Evolutionary conservation across 768 basidiomycete genomes (phyloP).

Genomic region (Rhodotorula sphaerocarpa): DNA sequence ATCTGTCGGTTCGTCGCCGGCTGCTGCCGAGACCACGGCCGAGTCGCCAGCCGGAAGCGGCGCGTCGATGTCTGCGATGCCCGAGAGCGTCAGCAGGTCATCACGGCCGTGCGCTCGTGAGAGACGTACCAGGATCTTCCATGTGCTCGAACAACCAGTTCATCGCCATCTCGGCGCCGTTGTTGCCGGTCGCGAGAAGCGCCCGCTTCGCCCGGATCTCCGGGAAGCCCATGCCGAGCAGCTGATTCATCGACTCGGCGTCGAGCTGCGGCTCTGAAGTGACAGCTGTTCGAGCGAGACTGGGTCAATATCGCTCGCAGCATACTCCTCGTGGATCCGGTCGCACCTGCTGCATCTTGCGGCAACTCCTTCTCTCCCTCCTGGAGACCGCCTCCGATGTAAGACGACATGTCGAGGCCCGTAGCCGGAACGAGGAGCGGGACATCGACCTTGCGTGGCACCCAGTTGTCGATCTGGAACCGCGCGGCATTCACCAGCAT

Average conservation of each 20-base stretch:
- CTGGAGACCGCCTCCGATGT: constrained; percentile 64
- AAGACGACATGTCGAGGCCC: constrained; percentile 58
- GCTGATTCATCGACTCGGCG: constrained; percentile 60
- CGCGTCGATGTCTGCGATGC: constrained; percentile 66
- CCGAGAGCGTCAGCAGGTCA: background rate
- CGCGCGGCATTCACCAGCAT: constrained; percentile 85
- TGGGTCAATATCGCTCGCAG: constrained; percentile 25
- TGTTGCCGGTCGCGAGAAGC: constrained; percentile 71
- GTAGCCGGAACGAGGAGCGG: constrained; percentile 63
- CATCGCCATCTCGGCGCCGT: constrained; percentile 72
- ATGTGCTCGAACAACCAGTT: constrained; percentile 91
- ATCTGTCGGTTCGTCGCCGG: constrained; percentile 53
- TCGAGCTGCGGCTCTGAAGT: constrained; percentile 69
- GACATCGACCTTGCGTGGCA: constrained; percentile 88
- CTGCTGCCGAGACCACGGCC: constrained; percentile 36
- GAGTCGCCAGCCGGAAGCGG: constrained; percentile 49
- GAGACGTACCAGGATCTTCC: constrained; percentile 72
- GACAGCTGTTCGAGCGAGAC: too few relatives aligned
- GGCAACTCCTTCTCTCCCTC: constrained; percentile 62
- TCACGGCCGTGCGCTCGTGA: too few relatives aligned
- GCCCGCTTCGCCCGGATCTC: constrained; percentile 77
- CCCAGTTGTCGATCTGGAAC: constrained; percentile 93
- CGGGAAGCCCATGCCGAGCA: constrained; percentile 90
- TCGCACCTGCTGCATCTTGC: constrained; percentile 48
- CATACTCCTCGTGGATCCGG: too few relatives aligned